Conservation (phyloP, 1,139 yeast genomes). For the Blastobotrys serpentis region DNA sequence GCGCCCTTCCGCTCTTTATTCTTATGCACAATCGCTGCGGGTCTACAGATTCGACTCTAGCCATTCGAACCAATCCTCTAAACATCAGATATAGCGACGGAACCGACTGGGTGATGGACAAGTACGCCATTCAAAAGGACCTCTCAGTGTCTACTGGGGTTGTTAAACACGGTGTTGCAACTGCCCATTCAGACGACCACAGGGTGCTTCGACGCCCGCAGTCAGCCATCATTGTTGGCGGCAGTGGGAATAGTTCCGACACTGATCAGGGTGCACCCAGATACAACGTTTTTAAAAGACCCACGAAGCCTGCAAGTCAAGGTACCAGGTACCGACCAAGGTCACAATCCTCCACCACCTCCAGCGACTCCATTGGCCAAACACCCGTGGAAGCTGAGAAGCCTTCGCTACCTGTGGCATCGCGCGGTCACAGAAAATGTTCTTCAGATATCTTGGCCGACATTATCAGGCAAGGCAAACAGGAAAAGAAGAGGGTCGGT, state of each 20-base stretch:
- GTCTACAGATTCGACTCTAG: slow-evolving; percentile 6
- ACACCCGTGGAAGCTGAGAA: slow-evolving; percentile 8
- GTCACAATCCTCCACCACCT: slow-evolving; percentile 1
- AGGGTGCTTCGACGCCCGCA: slow-evolving; percentile 12
- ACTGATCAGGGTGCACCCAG: not conserved
- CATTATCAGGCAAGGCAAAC: slow-evolving; percentile 1
- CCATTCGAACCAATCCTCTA: slow-evolving; percentile 28
- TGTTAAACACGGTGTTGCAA: slow-evolving; percentile 12
- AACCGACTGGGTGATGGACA: slow-evolving; percentile 31
- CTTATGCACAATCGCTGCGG: slow-evolving; percentile 6
- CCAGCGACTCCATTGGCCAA: slow-evolving; percentile 8
- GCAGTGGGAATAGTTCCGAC: not conserved
- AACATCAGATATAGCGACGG: slow-evolving; percentile 37
- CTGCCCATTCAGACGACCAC: slow-evolving; percentile 2
- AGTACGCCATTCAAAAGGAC: slow-evolving; percentile 8
- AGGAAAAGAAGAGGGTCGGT: not conserved
- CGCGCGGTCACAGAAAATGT: not conserved
- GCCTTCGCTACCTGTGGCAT: slow-evolving; percentile 2
- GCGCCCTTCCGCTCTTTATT: not conserved
- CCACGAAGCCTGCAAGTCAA: slow-evolving; percentile 2
- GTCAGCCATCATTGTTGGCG: slow-evolving; percentile 15
- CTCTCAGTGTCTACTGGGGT: slow-evolving; percentile 9
- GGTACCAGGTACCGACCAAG: not conserved
- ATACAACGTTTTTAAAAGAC: slow-evolving; percentile 5
- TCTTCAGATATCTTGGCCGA: slow-evolving; percentile 5